Conservation (phyloP, 352 stramenopile genomes). For the Pythium brachiatum region DNA sequence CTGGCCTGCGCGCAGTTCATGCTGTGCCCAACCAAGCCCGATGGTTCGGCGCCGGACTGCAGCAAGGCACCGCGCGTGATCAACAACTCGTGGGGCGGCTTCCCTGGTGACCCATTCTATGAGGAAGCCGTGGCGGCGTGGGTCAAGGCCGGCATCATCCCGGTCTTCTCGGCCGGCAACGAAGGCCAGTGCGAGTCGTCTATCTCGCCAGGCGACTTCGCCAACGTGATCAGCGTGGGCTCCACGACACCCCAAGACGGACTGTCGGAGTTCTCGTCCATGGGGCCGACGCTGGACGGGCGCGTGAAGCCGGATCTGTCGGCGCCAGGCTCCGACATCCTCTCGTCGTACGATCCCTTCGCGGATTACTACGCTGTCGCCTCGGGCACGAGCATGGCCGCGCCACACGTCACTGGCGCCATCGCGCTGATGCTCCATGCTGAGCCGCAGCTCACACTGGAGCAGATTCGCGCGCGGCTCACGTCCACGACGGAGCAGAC, state of each 20-base stretch:
- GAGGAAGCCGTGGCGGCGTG: constrained; percentile 13
- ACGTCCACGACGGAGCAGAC: neutral
- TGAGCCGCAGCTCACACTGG: constrained; percentile 5
- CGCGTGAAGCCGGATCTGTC: constrained; percentile 29
- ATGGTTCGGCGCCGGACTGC: constrained; percentile 25
- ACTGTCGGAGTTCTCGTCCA: constrained; percentile 25
- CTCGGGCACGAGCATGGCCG: constrained; percentile 25
- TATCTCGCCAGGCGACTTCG: constrained; percentile 16
- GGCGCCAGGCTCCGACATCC: constrained; percentile 21
- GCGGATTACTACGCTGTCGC: constrained; percentile 25
- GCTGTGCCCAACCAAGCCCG: constrained; percentile 20
- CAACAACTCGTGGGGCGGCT: constrained; percentile 23
- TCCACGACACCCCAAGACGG: constrained; percentile 12
- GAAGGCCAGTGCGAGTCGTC: constrained; percentile 11
- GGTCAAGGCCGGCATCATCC: constrained; percentile 21
- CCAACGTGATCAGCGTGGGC: constrained; percentile 5
- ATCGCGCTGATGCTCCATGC: constrained; percentile 25
- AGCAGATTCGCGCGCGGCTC: constrained; percentile 5
- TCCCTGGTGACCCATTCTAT: constrained; percentile 13
- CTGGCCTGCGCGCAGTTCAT: constrained; percentile 30
- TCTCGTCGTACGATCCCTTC: constrained; percentile 19
- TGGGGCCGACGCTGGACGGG: constrained; percentile 15
- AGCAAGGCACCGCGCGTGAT: constrained; percentile 18
- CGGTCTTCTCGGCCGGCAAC: constrained; percentile 22
- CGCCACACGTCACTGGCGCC: constrained; percentile 24